Base-by-base conservation (phyloP, 2,329 filamentous ascomycete species). In the Onygenales sp. region DNA sequence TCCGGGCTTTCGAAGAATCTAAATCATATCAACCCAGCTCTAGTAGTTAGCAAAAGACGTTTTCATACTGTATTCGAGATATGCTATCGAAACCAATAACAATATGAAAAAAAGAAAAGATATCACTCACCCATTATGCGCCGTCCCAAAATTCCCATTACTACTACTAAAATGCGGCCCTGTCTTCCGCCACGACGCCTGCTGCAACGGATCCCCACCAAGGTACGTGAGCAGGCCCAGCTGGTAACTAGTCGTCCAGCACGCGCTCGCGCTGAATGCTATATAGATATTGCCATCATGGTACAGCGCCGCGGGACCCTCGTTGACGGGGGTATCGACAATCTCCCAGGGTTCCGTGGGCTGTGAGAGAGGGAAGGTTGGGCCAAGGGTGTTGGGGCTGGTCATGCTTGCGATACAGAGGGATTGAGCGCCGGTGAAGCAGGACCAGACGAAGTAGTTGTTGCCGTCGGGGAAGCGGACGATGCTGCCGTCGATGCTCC, bases 1-100 rank as follows among this genome's bases (percentile, higher is more conserved):
- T 81, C 76, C 0, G 77, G 77, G 56, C 75, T 79, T 36, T 63
- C 66, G 65, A 82, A 81, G 69, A 82, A 81, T 2, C 76, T 77
- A 50, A 6, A 14, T n/a, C 31, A 6, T 0, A 17, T 17, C 17
- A 17, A 17, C 17, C 17, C 17, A 17, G 0, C 17, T 17, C 17
- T 17, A 17, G 17, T 17, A 17, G 17, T 17, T 17, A 17, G 17
- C 17, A 17, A 17, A 17, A 17, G 17, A 17, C 17, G 17, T 17
- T 2, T 17, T 17, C 17, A 2, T 17, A 17, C 17, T 2, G 17
- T 17, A 17, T 17, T 17, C 17, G 17, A 17, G 17, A 17, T 17
- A 17, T 17, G 17, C 17, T 17, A 17, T 17, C 17, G 17, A 17
- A 17, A 17, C 17, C 2, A 17, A 17, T 17, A 17, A 17, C 17